Evolutionary conservation across 2,329 filamentous ascomycete species (phyloP).

Genomic region (Botrytis fragariae): DNA sequence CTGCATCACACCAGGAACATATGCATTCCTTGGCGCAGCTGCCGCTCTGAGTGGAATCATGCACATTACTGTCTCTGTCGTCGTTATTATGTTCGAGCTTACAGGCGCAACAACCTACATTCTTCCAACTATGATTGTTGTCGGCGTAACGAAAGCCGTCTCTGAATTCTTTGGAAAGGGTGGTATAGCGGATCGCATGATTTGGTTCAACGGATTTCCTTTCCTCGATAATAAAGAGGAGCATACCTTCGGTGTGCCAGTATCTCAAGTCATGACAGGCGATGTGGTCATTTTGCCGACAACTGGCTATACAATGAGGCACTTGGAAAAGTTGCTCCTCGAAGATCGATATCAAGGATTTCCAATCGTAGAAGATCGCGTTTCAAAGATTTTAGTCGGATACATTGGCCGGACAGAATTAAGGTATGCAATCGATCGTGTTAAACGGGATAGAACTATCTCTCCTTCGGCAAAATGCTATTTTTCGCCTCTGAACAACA

Average conservation of each 20-base stretch:
- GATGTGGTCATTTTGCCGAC: constrained; percentile 72
- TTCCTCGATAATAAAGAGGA: constrained; percentile 98
- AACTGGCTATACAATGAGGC: constrained; percentile 69
- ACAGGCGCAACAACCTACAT: constrained; percentile 98
- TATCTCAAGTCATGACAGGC: constrained; percentile 83
- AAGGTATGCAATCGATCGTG: constrained; percentile 81
- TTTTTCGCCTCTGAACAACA: constrained; percentile 54
- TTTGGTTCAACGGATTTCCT: constrained; percentile 96
- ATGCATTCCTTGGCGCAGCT: constrained; percentile 90
- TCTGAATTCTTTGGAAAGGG: constrained; percentile 90
- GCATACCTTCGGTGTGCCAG: constrained; percentile 91
- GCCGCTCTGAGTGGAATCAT: constrained; percentile 94
- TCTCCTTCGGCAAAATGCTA: constrained; percentile 67
- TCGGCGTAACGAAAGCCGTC: constrained; percentile 93
- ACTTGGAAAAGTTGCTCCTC: constrained; percentile 71
- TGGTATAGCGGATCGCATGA: constrained; percentile 96
- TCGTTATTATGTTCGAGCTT: constrained; percentile 99
- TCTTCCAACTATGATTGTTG: constrained; percentile 97
- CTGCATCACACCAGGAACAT: constrained; percentile 96
- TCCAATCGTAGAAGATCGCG: constrained; percentile 76
- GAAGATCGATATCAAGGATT: constrained; percentile 89
- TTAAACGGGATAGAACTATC: constrained; percentile 66
- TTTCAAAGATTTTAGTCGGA: constrained; percentile 72
- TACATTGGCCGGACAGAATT: constrained; percentile 93
- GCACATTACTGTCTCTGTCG: constrained; percentile 95